phyloP scores from a whole-genome alignment of 1,284 basidiomycete species.

The Ustilago shanxiensis region DNA sequence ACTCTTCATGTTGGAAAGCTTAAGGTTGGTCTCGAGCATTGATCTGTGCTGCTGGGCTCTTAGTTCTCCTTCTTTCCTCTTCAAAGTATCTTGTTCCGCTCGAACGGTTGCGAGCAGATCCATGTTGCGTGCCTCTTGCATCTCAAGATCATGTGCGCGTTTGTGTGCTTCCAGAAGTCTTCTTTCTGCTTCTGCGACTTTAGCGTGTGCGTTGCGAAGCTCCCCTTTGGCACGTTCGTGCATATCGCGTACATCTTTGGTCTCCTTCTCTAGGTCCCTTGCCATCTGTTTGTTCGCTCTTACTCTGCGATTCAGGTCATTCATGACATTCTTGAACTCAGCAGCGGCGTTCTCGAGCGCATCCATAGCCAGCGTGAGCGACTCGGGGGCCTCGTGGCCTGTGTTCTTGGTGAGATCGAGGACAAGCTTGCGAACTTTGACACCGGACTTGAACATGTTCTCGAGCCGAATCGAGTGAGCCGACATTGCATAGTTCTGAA shows the following conservation, averaged over 20 bases:
- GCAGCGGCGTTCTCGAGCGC: slow-evolving; percentile 16
- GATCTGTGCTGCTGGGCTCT: neutral
- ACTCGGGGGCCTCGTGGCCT: neutral
- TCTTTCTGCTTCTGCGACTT: neutral
- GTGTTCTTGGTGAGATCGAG: slow-evolving; percentile 18
- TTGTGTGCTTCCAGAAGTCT: neutral
- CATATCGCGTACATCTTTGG: neutral
- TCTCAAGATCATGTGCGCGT: neutral
- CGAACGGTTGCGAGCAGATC: neutral
- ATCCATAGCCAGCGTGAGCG: slow-evolving; percentile 16
- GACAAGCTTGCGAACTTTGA: slow-evolving; percentile 29
- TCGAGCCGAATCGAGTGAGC: slow-evolving; percentile 17
- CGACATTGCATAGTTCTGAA: slow-evolving; percentile 43
- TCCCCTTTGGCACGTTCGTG: neutral
- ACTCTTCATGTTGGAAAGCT: slow-evolving; percentile 9
- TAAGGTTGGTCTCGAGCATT: neutral
- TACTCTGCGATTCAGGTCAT: slow-evolving; percentile 9
- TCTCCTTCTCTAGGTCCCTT: neutral
- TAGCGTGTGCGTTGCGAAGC: neutral
- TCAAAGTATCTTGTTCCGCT: neutral
- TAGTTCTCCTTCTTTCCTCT: neutral
- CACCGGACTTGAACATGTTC: slow-evolving; percentile 20
- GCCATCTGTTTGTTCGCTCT: slow-evolving; percentile 2
- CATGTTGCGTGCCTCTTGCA: neutral
- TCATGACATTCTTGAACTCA: slow-evolving; percentile 9